Base-by-base conservation (phyloP, 208 protist genomes). In the Crithidia thermophila region DNA sequence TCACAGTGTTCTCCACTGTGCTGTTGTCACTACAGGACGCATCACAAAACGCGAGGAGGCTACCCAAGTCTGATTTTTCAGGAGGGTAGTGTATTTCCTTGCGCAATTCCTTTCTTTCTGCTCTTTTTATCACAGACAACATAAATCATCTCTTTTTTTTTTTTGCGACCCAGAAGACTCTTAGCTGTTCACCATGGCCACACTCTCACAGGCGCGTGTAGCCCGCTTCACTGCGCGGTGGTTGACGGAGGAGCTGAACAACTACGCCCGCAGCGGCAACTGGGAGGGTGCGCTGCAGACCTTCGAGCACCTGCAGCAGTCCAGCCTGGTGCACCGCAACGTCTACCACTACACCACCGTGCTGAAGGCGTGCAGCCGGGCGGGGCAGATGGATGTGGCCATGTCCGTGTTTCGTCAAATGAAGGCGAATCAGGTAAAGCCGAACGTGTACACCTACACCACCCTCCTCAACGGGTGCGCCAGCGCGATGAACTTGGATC, bases 391-490 rank as follows among this genome's bases (percentile, higher is more conserved):
- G 60, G 79, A 89, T 25, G 72, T 71, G 21, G 88, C 88, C 43
- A 82, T 94, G 71, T 60, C 53, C 37, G 57, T 88, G 8, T 87
- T 93, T 51, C 62, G 71, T 16, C 75, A 88, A 30, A 96, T 96
- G 91, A 87, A 87, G 55, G 63, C 59, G 13, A 82, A 73, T 21
- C 43, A 90, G 37, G 77, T 96, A 27, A 78, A 62, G 46, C 91
- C 91, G 14, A 96, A 96, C 52, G 86, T 93, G 39, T 94, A 93
- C 71, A 96, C 91, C n/a, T 96, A 93, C 74, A 96, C 91, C 3
- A 79, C 86, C 0, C 71, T 96, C 25, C 84, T 96, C 21, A 88
- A 80, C 52, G 86, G 82, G 21, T 96, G 91, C 57, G 82, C 78
- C 5, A 53, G 49, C 11, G 75, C 81, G 7, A 40, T 79, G 42